Evolutionary conservation across 1,284 basidiomycete genomes (phyloP), one percentile per base, ranked within the genome.

Genomic region (Fomitopsis schrenkii): DNA sequence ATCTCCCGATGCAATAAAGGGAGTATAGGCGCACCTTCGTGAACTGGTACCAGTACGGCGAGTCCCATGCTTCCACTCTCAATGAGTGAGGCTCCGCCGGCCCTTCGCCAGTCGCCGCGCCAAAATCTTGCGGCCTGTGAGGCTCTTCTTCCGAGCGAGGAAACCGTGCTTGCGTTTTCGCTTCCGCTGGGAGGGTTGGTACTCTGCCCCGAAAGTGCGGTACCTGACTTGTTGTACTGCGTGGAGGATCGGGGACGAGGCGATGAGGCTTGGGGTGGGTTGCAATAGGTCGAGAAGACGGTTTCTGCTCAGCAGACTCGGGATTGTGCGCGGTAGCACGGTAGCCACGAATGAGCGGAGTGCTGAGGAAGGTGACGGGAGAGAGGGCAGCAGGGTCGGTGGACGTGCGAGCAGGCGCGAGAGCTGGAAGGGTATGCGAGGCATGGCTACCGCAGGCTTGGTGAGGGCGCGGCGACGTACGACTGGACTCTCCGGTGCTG

Each of bases 161-260:
- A 95, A 97, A 9, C 94, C 94, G 71, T 95, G 93, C 74, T 90
- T 91, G 64, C 92, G 83, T 79, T 97, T 97, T 56, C 94, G 79
- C 72, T 92, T 92, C 56, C 93, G 81, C 77, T 95, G 93, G 0
- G 90, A 93, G 2, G 94, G 94, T 72, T 95, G 93, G 72, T 95
- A 97, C 74, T 94, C 91, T 38, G 83, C 81, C 38, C 93, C 93
- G 40, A 80, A 76, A 53, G 82, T 76, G 36, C 72, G 75, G 66
- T 77, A 80, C 15, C 86, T 82, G 15, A 79, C 73, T 66, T 85
- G 84, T 44, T 79, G 72, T 9, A 66, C 40, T 5, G 63, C 59
- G n/a, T 62, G 40, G 28, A 64, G 63, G 44, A 65, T 52, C 17
- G 58, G 52, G 22, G 60, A 59, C 22, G 55, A 35, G 2, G 48